Percentiles rank a stretch among this genome's conserved stretches.
phyloP scores from a whole-genome alignment of 371 early-diverging fungal genomes.

The Smittium culicis region DNA sequence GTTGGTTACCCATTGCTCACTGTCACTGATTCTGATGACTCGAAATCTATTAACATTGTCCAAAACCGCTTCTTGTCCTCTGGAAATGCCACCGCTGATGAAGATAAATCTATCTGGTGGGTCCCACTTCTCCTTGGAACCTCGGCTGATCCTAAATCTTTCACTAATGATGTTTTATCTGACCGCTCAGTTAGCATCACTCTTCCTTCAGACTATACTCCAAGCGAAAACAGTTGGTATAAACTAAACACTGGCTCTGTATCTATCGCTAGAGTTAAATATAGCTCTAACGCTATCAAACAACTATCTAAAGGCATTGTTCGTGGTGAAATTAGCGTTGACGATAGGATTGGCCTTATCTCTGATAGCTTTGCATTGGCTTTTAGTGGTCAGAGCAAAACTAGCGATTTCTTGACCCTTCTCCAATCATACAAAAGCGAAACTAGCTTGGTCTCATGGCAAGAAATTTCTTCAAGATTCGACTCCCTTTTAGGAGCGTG shows the following conservation, averaged over 20 bases:
- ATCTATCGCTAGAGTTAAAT: conserved; percentile 53
- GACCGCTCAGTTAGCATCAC: conserved; percentile 16
- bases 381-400: conserved; percentile 41
- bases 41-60: conserved; percentile 29
- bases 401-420: conserved; percentile 45
- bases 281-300: conserved; percentile 33
- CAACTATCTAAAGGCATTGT: conserved; percentile 38
- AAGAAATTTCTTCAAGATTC: conserved; percentile 34
- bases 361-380: conserved; percentile 50
- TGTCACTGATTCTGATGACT: conserved; percentile 30
- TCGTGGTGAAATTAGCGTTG: conserved; percentile 27
- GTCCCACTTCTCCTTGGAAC: conserved; percentile 44
- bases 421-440: conserved; percentile 45
- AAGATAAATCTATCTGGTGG: conserved; percentile 53
- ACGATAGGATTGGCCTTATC: conserved; percentile 47
- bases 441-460: conserved; percentile 51
- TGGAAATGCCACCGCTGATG: conserved; percentile 50
- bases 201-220: conserved; percentile 18
- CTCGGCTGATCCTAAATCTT: not conserved
- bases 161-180: conserved; percentile 15
- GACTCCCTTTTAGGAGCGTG: conserved; percentile 32
- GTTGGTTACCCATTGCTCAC: conserved; percentile 70
- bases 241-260: conserved; percentile 48
- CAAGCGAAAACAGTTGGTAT: conserved; percentile 19
- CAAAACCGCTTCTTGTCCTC: conserved; percentile 63